A percentile compares a stretch with the other conserved stretches of the same genome.
Evolutionary conservation across 164 flowering plant genomes (phyloP).

Genomic region (Chimonanthus salicifolius): DNA sequence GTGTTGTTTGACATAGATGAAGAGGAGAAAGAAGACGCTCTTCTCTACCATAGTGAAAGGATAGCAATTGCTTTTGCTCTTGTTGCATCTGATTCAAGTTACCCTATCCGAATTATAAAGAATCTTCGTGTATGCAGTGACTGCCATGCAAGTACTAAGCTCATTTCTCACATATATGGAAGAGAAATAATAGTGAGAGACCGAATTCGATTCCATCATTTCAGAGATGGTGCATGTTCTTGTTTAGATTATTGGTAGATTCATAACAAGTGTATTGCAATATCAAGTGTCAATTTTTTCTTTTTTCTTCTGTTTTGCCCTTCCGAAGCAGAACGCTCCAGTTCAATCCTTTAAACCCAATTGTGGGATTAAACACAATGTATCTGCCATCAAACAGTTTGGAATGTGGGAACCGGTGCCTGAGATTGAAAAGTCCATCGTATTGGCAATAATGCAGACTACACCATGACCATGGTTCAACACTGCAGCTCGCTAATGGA

Average conservation of each 20-base stretch:
- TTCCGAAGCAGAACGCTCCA: no score
- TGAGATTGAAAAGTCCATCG: no score
- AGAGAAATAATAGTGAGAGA: conserved; percentile 7
- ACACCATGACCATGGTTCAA: no score
- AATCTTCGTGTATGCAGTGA: conserved; percentile 10
- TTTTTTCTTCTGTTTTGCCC: no score
- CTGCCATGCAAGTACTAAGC: conserved; percentile 6
- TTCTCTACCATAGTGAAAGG: conserved; percentile 12
- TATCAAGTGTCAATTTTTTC: background rate
- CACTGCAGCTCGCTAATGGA: no score
- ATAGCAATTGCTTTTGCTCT: conserved; percentile 6
- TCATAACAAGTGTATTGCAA: background rate
- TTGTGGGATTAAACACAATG: no score
- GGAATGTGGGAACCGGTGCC: no score
- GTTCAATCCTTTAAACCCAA: no score
- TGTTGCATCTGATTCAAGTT: background rate
- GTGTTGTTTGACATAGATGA: conserved; percentile 12
- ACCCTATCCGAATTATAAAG: conserved; percentile 6
- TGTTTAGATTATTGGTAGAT: conserved; percentile 12
- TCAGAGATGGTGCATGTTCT: conserved; percentile 5
- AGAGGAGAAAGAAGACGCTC: conserved; percentile 10
- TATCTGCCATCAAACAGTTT: no score
- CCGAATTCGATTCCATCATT: conserved; percentile 11
- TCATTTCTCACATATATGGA: conserved; percentile 7
- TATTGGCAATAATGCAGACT: no score